Base-by-base conservation (phyloP, 228 moss, liverwort and hornwort species). In the Sphagnum fallax region DNA sequence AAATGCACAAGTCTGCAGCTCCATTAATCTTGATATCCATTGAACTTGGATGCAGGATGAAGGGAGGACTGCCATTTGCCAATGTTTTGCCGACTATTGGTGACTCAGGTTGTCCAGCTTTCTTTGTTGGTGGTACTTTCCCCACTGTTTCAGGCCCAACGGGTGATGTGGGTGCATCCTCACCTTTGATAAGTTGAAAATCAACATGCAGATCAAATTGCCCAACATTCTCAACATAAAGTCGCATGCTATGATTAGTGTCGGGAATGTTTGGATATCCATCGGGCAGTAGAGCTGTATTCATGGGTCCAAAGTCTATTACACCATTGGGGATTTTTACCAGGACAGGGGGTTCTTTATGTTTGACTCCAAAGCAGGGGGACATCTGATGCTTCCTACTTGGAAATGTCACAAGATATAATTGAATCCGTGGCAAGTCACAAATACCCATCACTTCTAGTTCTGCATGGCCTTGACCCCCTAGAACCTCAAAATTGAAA, bases 161-260 rank as follows among this genome's bases (percentile, higher is more conserved):
- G 58, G 50, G 32, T 32, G 52, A 53, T 10, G 69, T 74, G 10
- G 75, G 66, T 4, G 4, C 50, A 53, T 14, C 62, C 16, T 70
- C 69, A 60, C 83, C 74, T 70, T 78, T 78, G 0, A 80, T n/a
- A 52, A 93, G 70, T 61, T 93, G 74, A 68, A 92, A 96, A 59
- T 91, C 86, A 6, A 90, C 86, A 52, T 89, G 86, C 16, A 93
- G 79, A 67, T 93, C 87, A 64, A 92, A 93, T 48, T 92, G 89
- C 9, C 96, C 91, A 14, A 51, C 84, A 64, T 96, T 96, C 63
- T 84, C 84, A 60, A 93, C 65, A 4, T 80, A 80, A 15, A 93
- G 76, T 18, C 78, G 75, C 50, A 89, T 91, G 73, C 89, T 89
- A 78, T 93, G 96, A n/a, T 89, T 72, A 5, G 77, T 73, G 47